phyloP scores from a whole-genome alignment of 139 green algal species.

The Coelastrella sp. region DNA sequence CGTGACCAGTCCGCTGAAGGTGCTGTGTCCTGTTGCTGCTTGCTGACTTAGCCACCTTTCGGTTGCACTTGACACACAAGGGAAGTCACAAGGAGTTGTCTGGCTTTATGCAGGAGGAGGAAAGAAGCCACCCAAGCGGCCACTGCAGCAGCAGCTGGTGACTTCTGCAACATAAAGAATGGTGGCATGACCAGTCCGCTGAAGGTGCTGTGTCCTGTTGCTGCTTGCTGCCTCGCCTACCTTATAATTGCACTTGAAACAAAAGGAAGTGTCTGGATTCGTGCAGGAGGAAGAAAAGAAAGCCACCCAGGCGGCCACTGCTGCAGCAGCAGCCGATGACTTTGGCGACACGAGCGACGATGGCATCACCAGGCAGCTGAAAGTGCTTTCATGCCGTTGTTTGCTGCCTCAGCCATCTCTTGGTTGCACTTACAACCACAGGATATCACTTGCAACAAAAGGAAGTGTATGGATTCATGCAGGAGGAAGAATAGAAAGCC shows the following conservation, averaged over 20 bases:
- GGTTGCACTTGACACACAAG: background rate
- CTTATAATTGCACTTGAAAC: too few species aligned
- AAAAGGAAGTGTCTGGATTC: too few species aligned
- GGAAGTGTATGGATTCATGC: background rate
- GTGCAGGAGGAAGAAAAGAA: conserved; percentile 43
- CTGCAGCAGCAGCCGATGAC: background rate
- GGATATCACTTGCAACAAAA: too few species aligned
- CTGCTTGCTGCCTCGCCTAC: too few species aligned
- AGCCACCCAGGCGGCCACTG: background rate
- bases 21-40: too few species aligned
- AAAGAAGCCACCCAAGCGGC: conserved; percentile 1
- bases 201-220: too few species aligned
- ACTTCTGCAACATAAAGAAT: background rate
- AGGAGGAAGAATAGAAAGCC: conserved; percentile 34
- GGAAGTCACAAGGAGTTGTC: background rate
- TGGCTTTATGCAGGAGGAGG: conserved; percentile 22
- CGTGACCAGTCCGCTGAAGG: too few species aligned
- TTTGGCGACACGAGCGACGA: background rate
- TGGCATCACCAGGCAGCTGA: background rate
- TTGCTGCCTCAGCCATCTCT: too few species aligned
- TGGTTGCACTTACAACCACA: too few species aligned
- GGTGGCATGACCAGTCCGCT: background rate
- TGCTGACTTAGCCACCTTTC: background rate
- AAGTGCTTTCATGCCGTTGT: too few species aligned
- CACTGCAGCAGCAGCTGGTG: conserved; percentile 4